phyloP scores from a whole-genome alignment of 352 stramenopile genomes.

The Phytophthora aleatoria region DNA sequence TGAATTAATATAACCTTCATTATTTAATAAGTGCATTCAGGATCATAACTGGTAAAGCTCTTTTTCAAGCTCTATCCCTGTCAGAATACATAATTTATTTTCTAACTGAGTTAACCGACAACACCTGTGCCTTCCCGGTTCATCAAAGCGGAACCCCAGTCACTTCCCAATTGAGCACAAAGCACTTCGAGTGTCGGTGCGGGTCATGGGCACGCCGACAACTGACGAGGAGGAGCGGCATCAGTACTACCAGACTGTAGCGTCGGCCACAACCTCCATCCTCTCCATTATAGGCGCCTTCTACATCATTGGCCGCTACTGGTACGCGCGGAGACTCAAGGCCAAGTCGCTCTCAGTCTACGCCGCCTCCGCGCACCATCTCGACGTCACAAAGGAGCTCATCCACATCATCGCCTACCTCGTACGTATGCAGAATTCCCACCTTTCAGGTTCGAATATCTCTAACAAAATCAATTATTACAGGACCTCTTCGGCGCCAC shows the following conservation, averaged over 20 bases:
- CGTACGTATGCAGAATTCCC: conserved; percentile 13
- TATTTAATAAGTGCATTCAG: neutral
- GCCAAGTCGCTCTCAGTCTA: conserved; percentile 51
- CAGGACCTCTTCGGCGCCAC: conserved; percentile 76
- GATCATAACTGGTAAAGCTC: no score
- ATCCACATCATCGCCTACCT: conserved; percentile 87
- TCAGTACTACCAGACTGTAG: conserved; percentile 52
- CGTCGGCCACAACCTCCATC: conserved; percentile 69
- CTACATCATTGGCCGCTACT: conserved; percentile 87
- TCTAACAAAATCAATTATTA: neutral
- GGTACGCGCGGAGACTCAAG: conserved; percentile 66
- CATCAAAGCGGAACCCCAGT: conserved; percentile 1
- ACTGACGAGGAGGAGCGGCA: conserved; percentile 22
- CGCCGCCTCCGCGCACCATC: conserved; percentile 48
- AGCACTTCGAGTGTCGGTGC: neutral
- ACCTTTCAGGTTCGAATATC: neutral
- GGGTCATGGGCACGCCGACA: conserved; percentile 15
- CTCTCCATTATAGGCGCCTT: conserved; percentile 81
- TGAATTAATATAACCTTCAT: neutral
- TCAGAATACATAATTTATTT: no score
- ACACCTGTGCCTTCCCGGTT: neutral
- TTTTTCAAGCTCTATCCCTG: no score
- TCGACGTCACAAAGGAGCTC: conserved; percentile 87
- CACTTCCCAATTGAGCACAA: conserved; percentile 26
- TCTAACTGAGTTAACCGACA: no score